Evolutionary conservation across 2,329 filamentous ascomycete species (phyloP).

Genomic region (Aspergillus vadensis): DNA sequence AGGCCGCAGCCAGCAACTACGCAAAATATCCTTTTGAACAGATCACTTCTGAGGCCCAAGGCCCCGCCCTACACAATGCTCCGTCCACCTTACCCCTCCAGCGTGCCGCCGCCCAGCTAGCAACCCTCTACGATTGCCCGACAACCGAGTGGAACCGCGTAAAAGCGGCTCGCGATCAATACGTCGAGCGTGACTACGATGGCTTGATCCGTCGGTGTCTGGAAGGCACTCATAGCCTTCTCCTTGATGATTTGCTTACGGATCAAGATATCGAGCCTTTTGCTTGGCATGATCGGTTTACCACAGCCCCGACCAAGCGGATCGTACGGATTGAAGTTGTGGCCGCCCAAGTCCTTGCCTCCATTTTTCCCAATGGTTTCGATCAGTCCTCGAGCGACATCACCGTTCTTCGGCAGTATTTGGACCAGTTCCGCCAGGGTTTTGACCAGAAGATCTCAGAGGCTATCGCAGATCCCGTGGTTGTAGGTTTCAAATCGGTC

Average conservation of each 20-base stretch:
- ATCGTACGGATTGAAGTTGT: slow-evolving; percentile 78
- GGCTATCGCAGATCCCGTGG: slow-evolving; percentile 64
- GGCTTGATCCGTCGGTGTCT: slow-evolving; percentile 67
- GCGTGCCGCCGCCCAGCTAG: slow-evolving; percentile 69
- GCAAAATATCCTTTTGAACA: slow-evolving; percentile 55
- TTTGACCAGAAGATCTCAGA: slow-evolving; percentile 52
- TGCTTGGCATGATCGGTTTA: slow-evolving; percentile 67
- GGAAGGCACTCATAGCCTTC: slow-evolving; percentile 69
- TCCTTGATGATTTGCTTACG: slow-evolving; percentile 77
- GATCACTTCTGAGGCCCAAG: slow-evolving; percentile 73
- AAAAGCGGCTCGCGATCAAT: slow-evolving; percentile 51
- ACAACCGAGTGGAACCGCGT: slow-evolving; percentile 62
- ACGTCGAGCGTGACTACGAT: slow-evolving; percentile 54
- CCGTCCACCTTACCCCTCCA: slow-evolving; percentile 67
- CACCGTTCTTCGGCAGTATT: slow-evolving; percentile 15
- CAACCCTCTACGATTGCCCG: slow-evolving; percentile 64
- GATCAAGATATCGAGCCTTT: slow-evolving; percentile 60
- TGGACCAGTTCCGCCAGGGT: slow-evolving; percentile 27
- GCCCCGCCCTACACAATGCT: slow-evolving; percentile 65
- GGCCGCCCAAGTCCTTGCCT: slow-evolving; percentile 61
- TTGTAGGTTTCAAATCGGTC: slow-evolving; percentile 80
- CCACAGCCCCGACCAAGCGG: slow-evolving; percentile 64
- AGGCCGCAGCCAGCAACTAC: slow-evolving; percentile 36
- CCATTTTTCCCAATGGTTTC: slow-evolving; percentile 45
- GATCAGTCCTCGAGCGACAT: slow-evolving; percentile 34